Base-by-base conservation (phyloP, 1,284 basidiomycete species). In the Cutaneotrichosporon spelunceum region DNA sequence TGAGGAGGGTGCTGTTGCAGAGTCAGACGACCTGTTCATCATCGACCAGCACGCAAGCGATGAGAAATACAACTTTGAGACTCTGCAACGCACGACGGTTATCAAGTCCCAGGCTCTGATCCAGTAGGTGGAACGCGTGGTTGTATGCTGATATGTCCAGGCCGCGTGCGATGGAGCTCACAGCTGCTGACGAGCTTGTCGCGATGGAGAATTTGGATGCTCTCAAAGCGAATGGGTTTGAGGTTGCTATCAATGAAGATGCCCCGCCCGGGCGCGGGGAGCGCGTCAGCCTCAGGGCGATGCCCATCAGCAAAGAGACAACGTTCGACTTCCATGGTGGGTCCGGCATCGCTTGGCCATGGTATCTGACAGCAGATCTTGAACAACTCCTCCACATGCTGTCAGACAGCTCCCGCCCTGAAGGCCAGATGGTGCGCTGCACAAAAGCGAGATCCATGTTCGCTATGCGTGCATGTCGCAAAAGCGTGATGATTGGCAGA, bases 41-140 rank as follows among this genome's bases (percentile, higher is more conserved):
- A 85, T 98, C 24, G 78, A 79, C 62, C 81, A 82, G 70, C 81
- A 84, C 72, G 83, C 84, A 2, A 80, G 81, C 19, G 95, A 99
- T 77, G 96, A 99, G 79, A 99, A 99, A 81, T 98, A 89, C 81
- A 99, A 66, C 60, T 99, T 98, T 75, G 95, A 99, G 82, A 89
- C 85, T 3, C 79, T 99, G 62, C 95, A 98, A 77, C 83, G 84
- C 63, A 90, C 88, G 27, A 96, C 93, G 3, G 85, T 83, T 61
- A 94, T 99, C 60, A 85, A 90, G 67, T 91, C 89, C 4, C 95
- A 99, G 73, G 85, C 82, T 62, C 81, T 99, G 10, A 86, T 95
- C 71, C 83, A 83, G 89, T 93, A 66, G 62, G 86, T 61, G 21
- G 66, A 63, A 85, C 30, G 19, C 39, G 19, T n/a, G 30, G 21